Percentiles rank a stretch among this genome's conserved stretches.
Conservation (phyloP, 1,139 yeast genomes). For the Kodamaea derodonti region DNA sequence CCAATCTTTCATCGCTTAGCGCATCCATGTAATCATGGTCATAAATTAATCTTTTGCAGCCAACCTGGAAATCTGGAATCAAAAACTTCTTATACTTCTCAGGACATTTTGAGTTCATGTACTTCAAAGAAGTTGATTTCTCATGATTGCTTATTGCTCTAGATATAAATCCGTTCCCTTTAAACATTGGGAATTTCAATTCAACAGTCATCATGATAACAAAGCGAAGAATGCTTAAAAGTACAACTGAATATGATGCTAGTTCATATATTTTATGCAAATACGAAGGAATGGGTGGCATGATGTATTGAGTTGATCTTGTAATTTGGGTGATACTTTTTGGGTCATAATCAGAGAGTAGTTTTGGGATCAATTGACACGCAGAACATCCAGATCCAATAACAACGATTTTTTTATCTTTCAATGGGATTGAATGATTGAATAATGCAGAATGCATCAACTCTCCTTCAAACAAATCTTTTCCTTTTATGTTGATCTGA, state of each 20-base stretch:
- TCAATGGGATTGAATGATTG: constrained; percentile 37
- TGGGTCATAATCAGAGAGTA: constrained; percentile 27
- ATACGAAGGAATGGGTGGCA: constrained; percentile 36
- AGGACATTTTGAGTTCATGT: constrained; percentile 34
- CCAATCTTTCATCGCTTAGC: constrained; percentile 30
- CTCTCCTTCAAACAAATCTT: constrained; percentile 40
- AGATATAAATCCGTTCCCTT: constrained; percentile 27
- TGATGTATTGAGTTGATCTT: constrained; percentile 36
- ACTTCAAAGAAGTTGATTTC: constrained; percentile 17
- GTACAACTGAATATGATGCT: constrained; percentile 23
- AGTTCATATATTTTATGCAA: constrained; percentile 20
- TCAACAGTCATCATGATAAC: constrained; percentile 31
- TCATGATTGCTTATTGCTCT: constrained; percentile 25
- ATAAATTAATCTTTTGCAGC: constrained; percentile 42
- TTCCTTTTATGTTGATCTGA: constrained; percentile 29
- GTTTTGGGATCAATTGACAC: constrained; percentile 21
- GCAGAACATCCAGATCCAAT: constrained; percentile 25
- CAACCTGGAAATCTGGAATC: constrained; percentile 39
- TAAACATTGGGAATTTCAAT: constrained; percentile 32
- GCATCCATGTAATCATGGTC: constrained; percentile 36
- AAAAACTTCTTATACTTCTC: constrained; percentile 28
- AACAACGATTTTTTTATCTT: constrained; percentile 21
- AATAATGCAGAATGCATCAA: constrained; percentile 49
- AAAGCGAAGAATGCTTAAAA: constrained; percentile 27
- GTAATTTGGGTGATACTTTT: constrained; percentile 31